Evolutionary conservation across 208 protist genomes (phyloP), one percentile per base, ranked within the genome.

Genomic region (Trypanosoma caninum): DNA sequence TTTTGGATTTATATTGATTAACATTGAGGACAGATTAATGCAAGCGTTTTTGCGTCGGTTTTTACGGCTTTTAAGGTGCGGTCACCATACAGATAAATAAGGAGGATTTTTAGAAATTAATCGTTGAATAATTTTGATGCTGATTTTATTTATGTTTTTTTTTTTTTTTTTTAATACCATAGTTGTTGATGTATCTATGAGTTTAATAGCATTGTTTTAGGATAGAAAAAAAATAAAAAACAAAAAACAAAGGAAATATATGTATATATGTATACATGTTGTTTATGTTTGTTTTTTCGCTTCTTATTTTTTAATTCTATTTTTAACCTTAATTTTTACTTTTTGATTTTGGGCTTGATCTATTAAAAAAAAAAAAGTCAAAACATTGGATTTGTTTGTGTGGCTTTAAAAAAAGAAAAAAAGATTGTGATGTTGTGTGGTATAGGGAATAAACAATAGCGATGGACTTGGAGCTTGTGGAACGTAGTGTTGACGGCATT

Each of bases 1-100:
- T 61, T 3, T 44, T 2, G 92, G 92, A 3, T 96, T 97, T 66
- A 54, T 95, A 34, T 34, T 91, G 4, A 73, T 76, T 11, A 94
- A 91, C 75, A 13, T 95, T 16, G 75, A 79, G 0, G 50, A 25
- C 37, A 25, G 20, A 3, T 9, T 60, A 25, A 2, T 22, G 7
- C 18, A 3, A 4, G 7, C 8, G 6, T 68, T 30, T 40, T 68
- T 35, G 18, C 27, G 18, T 59, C 8, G 72, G n/a, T n/a, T n/a
- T 59, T 28, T 62, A 37, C 44, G 30, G 7, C 34, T 38, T 38
- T 38, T 13, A 38, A n/a, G n/a, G n/a, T 23, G 20, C 31, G 30
- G 16, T 55, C 5, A n/a, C 22, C 27, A 27, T 51, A 34, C 22
- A 58, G 9, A n/a, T n/a, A n/a, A n/a, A n/a, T n/a, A n/a, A n/a